A percentile compares a stretch with the other conserved stretches of the same genome.
phyloP scores from a whole-genome alignment of 148 eudicot genomes.

The Heliosperma pusillum region DNA sequence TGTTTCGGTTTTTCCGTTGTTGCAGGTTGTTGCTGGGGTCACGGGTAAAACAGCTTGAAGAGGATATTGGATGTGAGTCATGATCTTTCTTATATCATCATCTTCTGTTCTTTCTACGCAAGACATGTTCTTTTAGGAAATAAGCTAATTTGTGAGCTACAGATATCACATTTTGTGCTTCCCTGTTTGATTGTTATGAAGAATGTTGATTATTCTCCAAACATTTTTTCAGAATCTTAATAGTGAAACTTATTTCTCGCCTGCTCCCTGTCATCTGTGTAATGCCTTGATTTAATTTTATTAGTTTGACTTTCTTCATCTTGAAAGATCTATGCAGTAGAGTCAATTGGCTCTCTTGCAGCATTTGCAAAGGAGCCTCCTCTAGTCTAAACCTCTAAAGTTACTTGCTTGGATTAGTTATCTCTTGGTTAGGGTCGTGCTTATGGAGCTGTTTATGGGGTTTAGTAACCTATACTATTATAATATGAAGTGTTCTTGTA shows the following conservation, averaged over 20 bases:
- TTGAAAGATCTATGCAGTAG: not conserved
- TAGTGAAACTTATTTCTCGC: conserved; percentile 10
- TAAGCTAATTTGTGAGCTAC: conserved; percentile 27
- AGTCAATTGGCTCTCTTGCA: not conserved
- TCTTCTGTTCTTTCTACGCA: conserved; percentile 12
- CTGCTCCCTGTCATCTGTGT: not conserved
- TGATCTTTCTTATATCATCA: conserved; percentile 16
- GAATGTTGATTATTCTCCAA: conserved; percentile 1
- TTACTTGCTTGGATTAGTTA: not conserved
- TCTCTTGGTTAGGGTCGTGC: not conserved
- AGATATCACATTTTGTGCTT: not conserved
- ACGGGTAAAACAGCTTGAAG: conserved; percentile 54
- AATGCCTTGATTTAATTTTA: not conserved
- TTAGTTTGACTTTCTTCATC: not conserved
- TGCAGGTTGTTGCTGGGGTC: conserved; percentile 84
- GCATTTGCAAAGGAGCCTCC: not conserved
- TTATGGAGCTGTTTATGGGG: not conserved
- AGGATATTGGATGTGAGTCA: conserved; percentile 25
- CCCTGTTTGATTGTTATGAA: conserved; percentile 13
- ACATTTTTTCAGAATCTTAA: not conserved
- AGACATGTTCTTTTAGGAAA: conserved; percentile 20
- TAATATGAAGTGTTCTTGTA: not conserved
- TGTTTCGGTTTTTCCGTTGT: conserved; percentile 9
- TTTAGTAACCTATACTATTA: not conserved
- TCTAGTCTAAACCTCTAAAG: not conserved